Evolutionary conservation across 163 green algal genomes (phyloP), one percentile per base, ranked within the genome.

Genomic region (Chlamydomonas reinhardtii): DNA sequence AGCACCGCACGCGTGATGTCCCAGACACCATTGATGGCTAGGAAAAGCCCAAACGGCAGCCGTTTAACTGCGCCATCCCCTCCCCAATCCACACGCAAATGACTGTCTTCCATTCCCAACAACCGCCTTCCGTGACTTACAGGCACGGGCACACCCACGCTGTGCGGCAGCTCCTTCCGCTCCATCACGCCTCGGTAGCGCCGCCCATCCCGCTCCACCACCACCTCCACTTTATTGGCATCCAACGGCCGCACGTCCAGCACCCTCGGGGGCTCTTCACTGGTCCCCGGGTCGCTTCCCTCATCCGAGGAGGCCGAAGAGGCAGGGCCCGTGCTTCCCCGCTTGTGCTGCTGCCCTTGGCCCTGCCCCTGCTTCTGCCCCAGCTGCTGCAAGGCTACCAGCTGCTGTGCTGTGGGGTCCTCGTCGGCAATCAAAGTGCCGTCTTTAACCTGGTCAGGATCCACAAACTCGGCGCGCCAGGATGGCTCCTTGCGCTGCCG

Each of bases 101-200:
- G n/a, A n/a, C n/a, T n/a, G n/a, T n/a, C n/a, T n/a, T n/a, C n/a
- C n/a, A n/a, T n/a, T n/a, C n/a, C n/a, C n/a, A n/a, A 2, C 19
- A 24, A 31, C 24, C 19, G 61, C 8, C 24, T 19, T 19, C 29
- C 24, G 24, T 0, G 32, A 29, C 68, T 27, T 64, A 80, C 82
- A 62, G 37, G 82, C 25, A 37, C 61, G 24, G 82, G 17, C n/a
- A 87, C 72, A 14, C 82, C 82, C 17, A 87, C 66, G 20, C 82
- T 48, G 19, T n/a, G 82, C 22, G 82, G 82, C 59, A 87, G 59
- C 39, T 14, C 82, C 0, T 43, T 87, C 4, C 82, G 72, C 20
- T 87, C 82, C 72, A 87, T 17, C 4, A 82, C 37, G n/a, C 82
- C 82, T 0, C 72, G 37, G 71, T 82, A 87, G 12, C 71, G 61